Evolutionary conservation across 148 eudicot species (phyloP).

Genomic region (Chenopodium formosanum): DNA sequence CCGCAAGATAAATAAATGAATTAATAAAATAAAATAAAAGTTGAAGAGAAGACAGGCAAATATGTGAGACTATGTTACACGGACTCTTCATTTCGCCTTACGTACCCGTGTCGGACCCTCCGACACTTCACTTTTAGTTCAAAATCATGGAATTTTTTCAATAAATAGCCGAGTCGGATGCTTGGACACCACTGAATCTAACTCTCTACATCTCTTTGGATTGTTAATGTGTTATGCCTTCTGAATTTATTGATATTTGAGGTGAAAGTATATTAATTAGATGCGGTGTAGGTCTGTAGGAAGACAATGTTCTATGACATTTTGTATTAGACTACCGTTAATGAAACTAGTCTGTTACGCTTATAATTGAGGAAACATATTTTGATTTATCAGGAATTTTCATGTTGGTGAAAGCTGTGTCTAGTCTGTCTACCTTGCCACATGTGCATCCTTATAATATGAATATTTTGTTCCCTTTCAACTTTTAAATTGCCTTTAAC

Average conservation of each 20-base stretch:
- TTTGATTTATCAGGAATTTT: background rate
- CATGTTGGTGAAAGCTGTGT: background rate
- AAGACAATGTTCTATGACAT: background rate
- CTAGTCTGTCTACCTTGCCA: background rate
- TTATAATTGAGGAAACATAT: background rate
- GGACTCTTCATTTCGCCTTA: too few relatives aligned
- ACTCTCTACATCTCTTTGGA: background rate
- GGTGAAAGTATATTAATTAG: background rate
- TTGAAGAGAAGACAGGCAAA: too few relatives aligned
- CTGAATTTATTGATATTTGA: background rate
- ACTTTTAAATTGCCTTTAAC: background rate
- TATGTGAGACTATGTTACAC: too few relatives aligned
- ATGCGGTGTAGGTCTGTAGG: background rate
- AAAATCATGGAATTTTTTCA: too few relatives aligned
- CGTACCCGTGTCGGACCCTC: too few relatives aligned
- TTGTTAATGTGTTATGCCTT: background rate
- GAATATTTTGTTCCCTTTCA: background rate
- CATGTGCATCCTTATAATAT: background rate
- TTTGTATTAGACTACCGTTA: background rate
- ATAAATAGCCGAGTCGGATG: too few relatives aligned
- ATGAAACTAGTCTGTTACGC: background rate
- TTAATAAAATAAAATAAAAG: too few relatives aligned
- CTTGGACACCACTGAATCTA: too few relatives aligned
- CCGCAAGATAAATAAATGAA: too few relatives aligned
- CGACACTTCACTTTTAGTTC: too few relatives aligned